Conservation (phyloP, 805 yeast genomes). For the Starmerella bombicola region DNA sequence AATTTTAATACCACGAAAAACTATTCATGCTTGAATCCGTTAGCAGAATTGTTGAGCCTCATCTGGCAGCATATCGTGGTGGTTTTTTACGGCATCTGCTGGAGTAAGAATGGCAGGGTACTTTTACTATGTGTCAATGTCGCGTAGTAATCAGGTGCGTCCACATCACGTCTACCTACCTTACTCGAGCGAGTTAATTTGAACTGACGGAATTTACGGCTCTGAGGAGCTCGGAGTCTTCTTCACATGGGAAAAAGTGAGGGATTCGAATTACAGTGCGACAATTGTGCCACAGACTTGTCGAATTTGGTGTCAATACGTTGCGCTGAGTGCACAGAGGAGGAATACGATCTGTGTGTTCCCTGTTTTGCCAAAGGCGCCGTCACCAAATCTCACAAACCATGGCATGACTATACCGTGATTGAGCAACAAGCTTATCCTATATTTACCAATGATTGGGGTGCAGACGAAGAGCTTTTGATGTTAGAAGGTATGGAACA, state of each 20-base stretch:
- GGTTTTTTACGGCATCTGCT: too few relatives aligned
- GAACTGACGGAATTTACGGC: too few relatives aligned
- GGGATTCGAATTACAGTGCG: slow-evolving; percentile 42
- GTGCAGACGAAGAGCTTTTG: slow-evolving; percentile 91
- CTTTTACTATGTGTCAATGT: too few relatives aligned
- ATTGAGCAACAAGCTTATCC: slow-evolving; percentile 94
- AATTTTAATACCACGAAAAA: too few relatives aligned
- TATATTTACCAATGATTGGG: slow-evolving; percentile 83
- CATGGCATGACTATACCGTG: slow-evolving; percentile 84
- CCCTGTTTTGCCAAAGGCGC: slow-evolving; percentile 88
- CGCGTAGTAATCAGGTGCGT: too few relatives aligned
- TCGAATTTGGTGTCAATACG: slow-evolving; percentile 80
- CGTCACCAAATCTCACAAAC: slow-evolving; percentile 73
- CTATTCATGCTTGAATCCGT: too few relatives aligned
- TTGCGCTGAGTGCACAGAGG: slow-evolving; percentile 69
- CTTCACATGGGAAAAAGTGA: slow-evolving; percentile 18
- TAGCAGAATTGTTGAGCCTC: too few relatives aligned
- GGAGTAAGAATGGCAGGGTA: too few relatives aligned
- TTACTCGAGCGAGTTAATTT: too few relatives aligned
- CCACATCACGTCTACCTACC: too few relatives aligned
- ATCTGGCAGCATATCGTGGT: too few relatives aligned
- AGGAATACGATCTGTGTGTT: slow-evolving; percentile 91
- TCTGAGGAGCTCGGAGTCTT: not conserved
- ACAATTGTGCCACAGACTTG: slow-evolving; percentile 91
- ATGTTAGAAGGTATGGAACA: slow-evolving; percentile 86